These are phyloP conservation scores for Chaetomium sp. DNA, from an alignment of 2,329 filamentous ascomycete species.

Conservation along the genomic window DNA sequence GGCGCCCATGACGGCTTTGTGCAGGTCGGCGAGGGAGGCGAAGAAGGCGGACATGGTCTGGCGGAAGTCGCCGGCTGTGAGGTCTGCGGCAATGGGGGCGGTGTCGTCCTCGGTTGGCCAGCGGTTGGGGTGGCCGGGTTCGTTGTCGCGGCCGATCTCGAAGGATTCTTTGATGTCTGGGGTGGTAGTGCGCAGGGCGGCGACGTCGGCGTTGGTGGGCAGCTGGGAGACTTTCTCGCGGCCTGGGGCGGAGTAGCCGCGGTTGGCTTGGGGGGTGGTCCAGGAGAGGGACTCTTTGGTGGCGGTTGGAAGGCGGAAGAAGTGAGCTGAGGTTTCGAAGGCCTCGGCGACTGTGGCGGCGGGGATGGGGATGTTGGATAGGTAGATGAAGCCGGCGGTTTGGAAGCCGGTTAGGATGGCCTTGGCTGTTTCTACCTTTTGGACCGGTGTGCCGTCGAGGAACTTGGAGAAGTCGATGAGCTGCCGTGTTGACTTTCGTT, in stretches of 20 bases:
- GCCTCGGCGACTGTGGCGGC: slow-evolving; percentile 50
- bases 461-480: slow-evolving; percentile 75
- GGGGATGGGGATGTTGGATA: slow-evolving; percentile 70
- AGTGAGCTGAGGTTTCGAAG: slow-evolving; percentile 62
- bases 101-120: slow-evolving; percentile 56
- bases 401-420: slow-evolving; percentile 76
- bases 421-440: slow-evolving; percentile 59
- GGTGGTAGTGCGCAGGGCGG: slow-evolving; percentile 47
- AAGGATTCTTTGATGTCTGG: slow-evolving; percentile 62
- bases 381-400: slow-evolving; percentile 81
- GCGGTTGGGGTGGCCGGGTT: slow-evolving; percentile 60
- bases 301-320: slow-evolving; percentile 58
- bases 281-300: slow-evolving; percentile 63
- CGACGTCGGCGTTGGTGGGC: slow-evolving; percentile 49
- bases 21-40: slow-evolving; percentile 64
- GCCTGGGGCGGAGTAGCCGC: slow-evolving; percentile 64
- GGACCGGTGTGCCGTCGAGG: slow-evolving; percentile 52
- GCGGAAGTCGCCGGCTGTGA: slow-evolving; percentile 49
- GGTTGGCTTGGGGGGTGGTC: slow-evolving; percentile 66
- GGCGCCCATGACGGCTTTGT: slow-evolving; percentile 74
- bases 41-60: slow-evolving; percentile 70
- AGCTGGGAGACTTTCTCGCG: slow-evolving; percentile 64
- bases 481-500: slow-evolving; percentile 35
- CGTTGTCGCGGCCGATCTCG: slow-evolving; percentile 57
- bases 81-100: background rate